These are phyloP conservation scores for Vitis labrusca DNA, from an alignment of 164 flowering plant genomes.

Conservation along the genomic window DNA sequence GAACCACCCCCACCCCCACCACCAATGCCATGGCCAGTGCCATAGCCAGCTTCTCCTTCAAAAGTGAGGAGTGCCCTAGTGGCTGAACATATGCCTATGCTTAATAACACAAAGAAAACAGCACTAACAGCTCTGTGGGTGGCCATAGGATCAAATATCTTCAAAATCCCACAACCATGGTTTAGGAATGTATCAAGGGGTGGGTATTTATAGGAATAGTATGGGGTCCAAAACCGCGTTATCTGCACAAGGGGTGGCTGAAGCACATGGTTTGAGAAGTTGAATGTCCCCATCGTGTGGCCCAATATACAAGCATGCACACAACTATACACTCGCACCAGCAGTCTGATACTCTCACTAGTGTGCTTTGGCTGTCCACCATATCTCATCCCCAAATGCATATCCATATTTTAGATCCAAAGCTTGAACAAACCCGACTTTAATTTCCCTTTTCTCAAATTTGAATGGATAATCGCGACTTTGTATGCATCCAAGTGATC, in stretches of 20 bases:
- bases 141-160: constrained; percentile 14
- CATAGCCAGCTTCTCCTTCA: constrained; percentile 1
- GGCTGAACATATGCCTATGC: constrained; percentile 27
- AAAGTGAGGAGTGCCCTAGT: constrained; percentile 28
- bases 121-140: constrained; percentile 8
- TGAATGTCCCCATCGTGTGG: constrained; percentile 10
- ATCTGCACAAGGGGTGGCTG: constrained; percentile 12
- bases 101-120: constrained; percentile 22
- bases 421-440: too few relatives aligned
- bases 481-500: too few relatives aligned
- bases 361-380: constrained; percentile 8
- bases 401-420: too few relatives aligned
- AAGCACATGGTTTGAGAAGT: constrained; percentile 9
- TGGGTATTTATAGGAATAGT: constrained; percentile 18
- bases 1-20: too few relatives aligned
- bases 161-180: background rate
- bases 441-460: too few relatives aligned
- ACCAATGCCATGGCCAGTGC: too few relatives aligned
- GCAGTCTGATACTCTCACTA: background rate
- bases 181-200: background rate
- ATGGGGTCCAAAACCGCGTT: constrained; percentile 8
- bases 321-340: too few relatives aligned
- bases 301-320: background rate
- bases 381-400: too few relatives aligned
- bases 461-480: too few relatives aligned